Evolutionary conservation across 345 rosid species (phyloP), one percentile per base, ranked within the genome.

Genomic region (Kernera saxatilis): DNA sequence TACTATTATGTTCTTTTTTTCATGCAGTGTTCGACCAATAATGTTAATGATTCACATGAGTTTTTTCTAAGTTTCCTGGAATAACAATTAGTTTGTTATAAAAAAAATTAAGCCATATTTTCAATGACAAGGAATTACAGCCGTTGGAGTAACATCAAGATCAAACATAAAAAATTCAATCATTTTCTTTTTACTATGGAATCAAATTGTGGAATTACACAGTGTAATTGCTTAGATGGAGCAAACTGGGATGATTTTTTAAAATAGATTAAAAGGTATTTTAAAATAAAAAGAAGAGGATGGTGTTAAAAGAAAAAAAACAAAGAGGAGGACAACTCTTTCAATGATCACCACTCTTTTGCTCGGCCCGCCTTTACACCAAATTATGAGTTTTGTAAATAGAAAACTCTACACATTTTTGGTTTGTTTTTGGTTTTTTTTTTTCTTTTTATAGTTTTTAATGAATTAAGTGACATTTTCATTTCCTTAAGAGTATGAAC

Each of bases 291-390:
- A 72, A 64, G 49, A 54, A 43, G 29, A 64, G n/a, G n/a, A n/a
- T n/a, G n/a, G n/a, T n/a, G n/a, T n/a, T n/a, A n/a, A n/a, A n/a
- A n/a, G n/a, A n/a, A n/a, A 60, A 29, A 15, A n/a, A 14, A 53
- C 44, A 46, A 72, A 64, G 49, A 54, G 33, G 29, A 64, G 70
- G 64, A 55, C 77, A 72, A 72, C 64, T 43, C 54, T 76, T 74
- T 83, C 83, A 83, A 85, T 91, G 81, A 91, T 91, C 82, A 84
- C 76, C 80, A 45, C 78, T 58, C 80, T 77, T 79, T 80, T 43
- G 36, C 15, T 75, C 61, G 77, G 76, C 76, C 71, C 64, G 26
- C 17, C 67, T 37, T 35, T 64, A 7, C 71, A 64, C 71, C 32
- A 64, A 64, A 54, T 55, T 15, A 55, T 33, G 40, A 44, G 53